Conservation (phyloP, 2,329 filamentous ascomycete genomes). For the Pseudopithomyces maydicus region DNA sequence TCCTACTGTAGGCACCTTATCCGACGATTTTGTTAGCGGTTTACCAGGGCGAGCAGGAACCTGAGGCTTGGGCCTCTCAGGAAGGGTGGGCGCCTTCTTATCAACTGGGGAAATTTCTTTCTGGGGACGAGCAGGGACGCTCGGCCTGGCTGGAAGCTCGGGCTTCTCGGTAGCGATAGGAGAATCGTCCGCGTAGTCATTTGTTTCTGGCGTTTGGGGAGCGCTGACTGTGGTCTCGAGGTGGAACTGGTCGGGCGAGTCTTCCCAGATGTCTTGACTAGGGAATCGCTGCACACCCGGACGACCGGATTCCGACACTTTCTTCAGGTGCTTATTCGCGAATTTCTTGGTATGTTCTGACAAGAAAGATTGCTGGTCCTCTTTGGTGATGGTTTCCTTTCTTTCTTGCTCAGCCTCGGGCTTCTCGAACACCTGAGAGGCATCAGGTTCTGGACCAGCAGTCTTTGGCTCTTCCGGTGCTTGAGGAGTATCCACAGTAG, state of each 20-base stretch:
- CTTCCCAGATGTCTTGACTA: slow-evolving; percentile 93
- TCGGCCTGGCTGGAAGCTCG: slow-evolving; percentile 34
- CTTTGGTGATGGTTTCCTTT: slow-evolving; percentile 49
- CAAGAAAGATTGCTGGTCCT: slow-evolving; percentile 50
- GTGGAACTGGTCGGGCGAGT: slow-evolving; percentile 81
- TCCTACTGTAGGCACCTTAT: slow-evolving; percentile 40
- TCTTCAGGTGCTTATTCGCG: slow-evolving; percentile 64
- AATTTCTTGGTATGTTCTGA: slow-evolving; percentile 58
- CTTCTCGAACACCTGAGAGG: slow-evolving; percentile 48
- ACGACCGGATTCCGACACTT: slow-evolving; percentile 50
- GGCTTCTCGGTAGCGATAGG: slow-evolving; percentile 33
- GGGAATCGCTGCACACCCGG: slow-evolving; percentile 75
- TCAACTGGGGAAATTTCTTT: slow-evolving; percentile 55
- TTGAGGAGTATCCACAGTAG: slow-evolving; percentile 85
- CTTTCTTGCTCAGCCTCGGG: slow-evolving; percentile 57
- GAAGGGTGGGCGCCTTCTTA: slow-evolving; percentile 57
- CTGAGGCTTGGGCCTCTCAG: slow-evolving; percentile 67
- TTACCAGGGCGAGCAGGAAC: slow-evolving; percentile 66
- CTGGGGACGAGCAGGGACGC: slow-evolving; percentile 41
- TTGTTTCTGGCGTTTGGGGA: slow-evolving; percentile 57
- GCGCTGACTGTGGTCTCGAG: slow-evolving; percentile 73
- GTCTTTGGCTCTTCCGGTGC: slow-evolving; percentile 54
- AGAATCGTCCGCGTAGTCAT: slow-evolving; percentile 43
- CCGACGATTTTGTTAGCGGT: slow-evolving; percentile 47
- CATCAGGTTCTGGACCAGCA: slow-evolving; percentile 41